These are phyloP conservation scores for Rhizopogon parksii DNA, from an alignment of 1,284 basidiomycete genomes.

Conservation along the genomic window DNA sequence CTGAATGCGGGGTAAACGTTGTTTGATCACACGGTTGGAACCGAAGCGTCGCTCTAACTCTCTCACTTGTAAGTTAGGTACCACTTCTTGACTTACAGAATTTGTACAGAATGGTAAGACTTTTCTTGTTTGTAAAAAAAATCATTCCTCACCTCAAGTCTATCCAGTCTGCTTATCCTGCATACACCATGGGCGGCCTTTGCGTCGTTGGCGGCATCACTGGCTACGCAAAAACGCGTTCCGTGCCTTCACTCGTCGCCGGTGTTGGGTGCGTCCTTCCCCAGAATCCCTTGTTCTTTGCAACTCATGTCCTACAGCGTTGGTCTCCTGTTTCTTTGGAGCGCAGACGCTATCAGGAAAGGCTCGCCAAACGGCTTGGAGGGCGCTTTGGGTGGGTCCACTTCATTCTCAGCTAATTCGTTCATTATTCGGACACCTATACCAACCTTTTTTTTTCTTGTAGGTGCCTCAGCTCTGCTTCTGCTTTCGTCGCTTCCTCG, in stretches of 20 bases:
- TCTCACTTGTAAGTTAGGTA: no score
- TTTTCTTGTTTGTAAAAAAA: background rate
- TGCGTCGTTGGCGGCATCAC: conserved; percentile 74
- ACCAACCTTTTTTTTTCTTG: background rate
- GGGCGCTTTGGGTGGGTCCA: conserved; percentile 59
- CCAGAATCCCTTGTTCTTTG: background rate
- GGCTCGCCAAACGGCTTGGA: conserved; percentile 69
- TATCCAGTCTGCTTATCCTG: conserved; percentile 70
- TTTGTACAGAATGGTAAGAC: background rate
- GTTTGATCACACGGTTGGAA: background rate
- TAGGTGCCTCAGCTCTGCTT: conserved; percentile 73
- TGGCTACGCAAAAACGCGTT: conserved; percentile 62
- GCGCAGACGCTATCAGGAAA: conserved; percentile 66
- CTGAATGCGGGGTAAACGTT: no score
- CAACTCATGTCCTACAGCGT: conserved; percentile 40
- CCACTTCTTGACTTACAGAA: no score
- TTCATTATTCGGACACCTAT: background rate
- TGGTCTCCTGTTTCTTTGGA: conserved; percentile 70
- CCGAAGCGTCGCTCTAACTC: background rate
- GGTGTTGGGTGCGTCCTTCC: conserved; percentile 55
- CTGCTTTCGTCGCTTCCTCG: conserved; percentile 76
- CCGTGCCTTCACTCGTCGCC: conserved; percentile 74
- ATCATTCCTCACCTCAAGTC: background rate
- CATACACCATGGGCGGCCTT: conserved; percentile 70
- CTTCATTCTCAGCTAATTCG: background rate